Evolutionary conservation across 805 yeast species (phyloP), one percentile per base, ranked within the genome.

Genomic region (Clavispora santaluciae): DNA sequence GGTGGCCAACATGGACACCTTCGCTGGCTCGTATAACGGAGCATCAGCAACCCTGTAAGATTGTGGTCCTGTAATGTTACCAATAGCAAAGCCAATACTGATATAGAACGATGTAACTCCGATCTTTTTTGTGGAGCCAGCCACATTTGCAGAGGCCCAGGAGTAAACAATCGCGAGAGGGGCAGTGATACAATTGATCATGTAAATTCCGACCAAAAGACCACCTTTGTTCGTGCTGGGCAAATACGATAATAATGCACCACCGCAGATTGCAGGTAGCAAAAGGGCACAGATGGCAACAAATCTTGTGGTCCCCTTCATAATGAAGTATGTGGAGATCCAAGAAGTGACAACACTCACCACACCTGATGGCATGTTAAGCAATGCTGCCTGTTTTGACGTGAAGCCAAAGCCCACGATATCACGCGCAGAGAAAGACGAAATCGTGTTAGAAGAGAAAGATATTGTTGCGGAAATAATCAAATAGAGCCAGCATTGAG

Each of bases 111-210:
- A 81, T 39, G 78, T 76, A 21, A 78, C 71, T 5, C 78, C 71
- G 49, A 79, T 69, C 51, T 83, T 79, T 60, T 86, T 86, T n/a
- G 90, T 83, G 46, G 78, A 76, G 10, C 93, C 93, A 1, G 89
- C 80, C 25, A 81, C 73, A 56, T 84, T 79, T 6, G 48, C 49
- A 34, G 42, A 39, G 8, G 44, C 42, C 46, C 49, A 42, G 16
- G 46, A 36, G 42, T 39, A 38, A 22, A 42, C 44, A 5, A 42
- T 42, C 10, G 48, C 42, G 10, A 42, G 41, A 8, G 44, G 44
- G 4, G 44, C 44, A 17, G 36, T 41, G 38, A 38, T 38, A 23
- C 30, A 41, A 13, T 44, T 44, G 38, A 42, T 40, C 38, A 45
- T 45, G 40, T 42, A 45, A 13, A 39, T 41, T 12, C 46, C 49